Base-by-base conservation (phyloP, 139 green algal genomes). In the Ostreobium quekettii region DNA sequence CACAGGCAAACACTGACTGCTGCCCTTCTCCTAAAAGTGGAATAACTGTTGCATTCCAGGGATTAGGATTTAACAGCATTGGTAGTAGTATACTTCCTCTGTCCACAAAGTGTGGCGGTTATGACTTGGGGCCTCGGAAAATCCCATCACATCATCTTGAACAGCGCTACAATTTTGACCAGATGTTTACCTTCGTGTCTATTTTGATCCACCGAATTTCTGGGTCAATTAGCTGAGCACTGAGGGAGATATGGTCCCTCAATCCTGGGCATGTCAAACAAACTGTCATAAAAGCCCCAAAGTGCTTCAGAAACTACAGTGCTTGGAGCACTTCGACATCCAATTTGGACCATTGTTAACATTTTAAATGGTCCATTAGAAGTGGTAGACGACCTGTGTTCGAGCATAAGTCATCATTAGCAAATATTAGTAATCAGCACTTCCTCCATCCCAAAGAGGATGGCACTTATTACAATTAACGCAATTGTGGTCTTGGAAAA, bases 21-120 rank as follows among this genome's bases (percentile, higher is more conserved):
- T 59, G 3, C 24, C 56, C 26, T 48, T 30, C 6, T n/a, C 3
- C 38, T 22, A 29, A 29, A 8, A 49, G 19, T 30, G 46, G 36
- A 60, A 72, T 33, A 8, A 58, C 1, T 30, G 30, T 37, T 61
- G n/a, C n/a, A n/a, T n/a, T n/a, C n/a, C n/a, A n/a, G n/a, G n/a
- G n/a, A n/a, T n/a, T n/a, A n/a, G n/a, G n/a, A n/a, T n/a, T n/a
- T n/a, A n/a, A n/a, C n/a, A n/a, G n/a, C n/a, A n/a, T n/a, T n/a
- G n/a, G 56, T 22, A 61, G 49, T 22, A 53, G 57, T 30, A 26
- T 48, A 33, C 48, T 11, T 58, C 56, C n/a, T n/a, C n/a, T 64
- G 8, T 5, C 35, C 4, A 37, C 29, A 28, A 4, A 24, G 24
- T 47, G 19, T 26, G n/a, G n/a, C n/a, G n/a, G n/a, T n/a, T n/a